Base-by-base conservation (phyloP, 2,329 filamentous ascomycete species). In the Penicillium freii region DNA sequence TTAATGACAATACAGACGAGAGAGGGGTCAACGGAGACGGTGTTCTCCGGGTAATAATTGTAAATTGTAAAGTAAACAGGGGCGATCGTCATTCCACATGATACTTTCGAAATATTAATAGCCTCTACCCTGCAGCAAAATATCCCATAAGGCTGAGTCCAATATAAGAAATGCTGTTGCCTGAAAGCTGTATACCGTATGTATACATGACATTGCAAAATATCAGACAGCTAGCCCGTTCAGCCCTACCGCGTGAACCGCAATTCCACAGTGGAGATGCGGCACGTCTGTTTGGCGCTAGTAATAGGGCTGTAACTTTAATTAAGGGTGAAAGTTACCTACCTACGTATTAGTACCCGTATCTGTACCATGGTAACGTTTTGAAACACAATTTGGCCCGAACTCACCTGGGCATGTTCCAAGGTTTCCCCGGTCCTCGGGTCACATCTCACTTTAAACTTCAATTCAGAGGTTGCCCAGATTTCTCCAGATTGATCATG, bases 271-370 rank as follows among this genome's bases (percentile, higher is more conserved):
- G 48, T 51, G 48, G 50, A n/a, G 21, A 21, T 27, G 17, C 34
- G 10, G 5, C 34, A 27, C 7, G 15, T 11, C 11, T 13, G 36
- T 51, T 51, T 56, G 21, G 43, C 54, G 43, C 54, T 57, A 53
- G 54, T 53, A 57, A 57, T 53, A 57, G 40, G 54, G 54, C 54
- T 56, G 40, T 43, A 36, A 55, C 27, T 31, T 43, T 15, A 43
- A 46, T 44, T 52, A 54, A 25, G 36, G 44, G 27, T 34, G 23
- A 53, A 42, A 25, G 21, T 54, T 43, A 57, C 31, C 29, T 5
- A 31, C 29, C 4, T 10, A 5, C 5, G 11, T 33, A 31, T 43
- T 13, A 23, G 44, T 47, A 48, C 31, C 45, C 17, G 49, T 53
- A 53, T 27, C 3, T n/a, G 29, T 50, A 50, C 29, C 19, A 21